Percentiles rank a stretch among this genome's conserved stretches.
These are phyloP conservation scores for Infundibulicybe gibba DNA, from an alignment of 768 basidiomycete genomes.

Conservation along the genomic window DNA sequence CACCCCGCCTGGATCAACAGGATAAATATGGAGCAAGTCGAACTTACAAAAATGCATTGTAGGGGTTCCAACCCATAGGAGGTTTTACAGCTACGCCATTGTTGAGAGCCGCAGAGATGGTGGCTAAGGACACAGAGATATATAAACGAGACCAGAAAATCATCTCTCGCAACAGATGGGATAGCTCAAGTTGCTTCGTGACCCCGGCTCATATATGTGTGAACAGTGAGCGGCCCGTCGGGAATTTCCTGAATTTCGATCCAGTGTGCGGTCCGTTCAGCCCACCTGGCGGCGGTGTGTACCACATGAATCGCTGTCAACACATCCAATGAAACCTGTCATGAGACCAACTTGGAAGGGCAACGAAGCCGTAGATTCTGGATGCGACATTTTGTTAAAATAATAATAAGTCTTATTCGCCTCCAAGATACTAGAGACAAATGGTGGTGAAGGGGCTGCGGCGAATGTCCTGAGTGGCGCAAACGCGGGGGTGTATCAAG, in stretches of 20 bases:
- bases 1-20: background rate
- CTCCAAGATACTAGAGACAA: too few species aligned
- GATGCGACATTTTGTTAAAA: too few species aligned
- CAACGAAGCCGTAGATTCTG: too few species aligned
- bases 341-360: too few species aligned
- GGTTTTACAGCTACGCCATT: conserved; percentile 40
- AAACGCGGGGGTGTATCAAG: too few species aligned
- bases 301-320: too few species aligned
- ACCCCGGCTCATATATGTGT: background rate
- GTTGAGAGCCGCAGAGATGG: conserved; percentile 19
- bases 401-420: too few species aligned
- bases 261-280: background rate
- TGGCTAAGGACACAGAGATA: conserved; percentile 8
- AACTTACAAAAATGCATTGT: conserved; percentile 42
- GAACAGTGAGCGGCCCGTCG: background rate
- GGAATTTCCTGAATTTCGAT: too few species aligned
- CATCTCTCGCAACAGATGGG: conserved; percentile 4
- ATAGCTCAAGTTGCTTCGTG: conserved; percentile 1
- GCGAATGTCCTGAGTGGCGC: too few species aligned
- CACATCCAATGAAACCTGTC: too few species aligned
- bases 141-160: conserved; percentile 7
- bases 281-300: too few species aligned
- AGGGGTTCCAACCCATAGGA: conserved; percentile 47
- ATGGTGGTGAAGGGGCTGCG: too few species aligned
- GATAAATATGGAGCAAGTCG: background rate